Evolutionary conservation across 1,139 yeast species (phyloP), one percentile per base, ranked within the genome.

Genomic region (Casaregolazyma suthepensis): DNA sequence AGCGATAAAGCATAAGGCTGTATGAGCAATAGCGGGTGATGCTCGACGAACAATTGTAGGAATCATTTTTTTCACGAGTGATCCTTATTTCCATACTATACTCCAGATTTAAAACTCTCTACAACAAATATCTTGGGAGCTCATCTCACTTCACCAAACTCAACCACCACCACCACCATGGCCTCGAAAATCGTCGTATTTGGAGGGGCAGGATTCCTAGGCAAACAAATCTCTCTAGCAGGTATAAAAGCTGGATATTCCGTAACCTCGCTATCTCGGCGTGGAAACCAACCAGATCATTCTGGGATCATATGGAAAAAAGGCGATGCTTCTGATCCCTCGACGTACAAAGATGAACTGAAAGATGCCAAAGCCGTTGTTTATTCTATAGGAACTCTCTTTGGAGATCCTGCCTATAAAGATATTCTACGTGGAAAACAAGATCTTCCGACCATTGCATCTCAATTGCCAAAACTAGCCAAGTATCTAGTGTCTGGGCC

Each of bases 151-250:
- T 19, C 23, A 46, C 15, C 35, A 29, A 12, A 6, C 29, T 5
- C 29, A n/a, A 19, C 17, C 15, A 17, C 5, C 48, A 20, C 10
- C 23, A 9, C 22, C 40, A 50, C 48, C 18, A 58, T 50, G 40
- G 40, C 40, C 5, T 35, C 40, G 57, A 62, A 60, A 56, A 56
- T 84, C 51, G 81, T 87, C 7, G 87, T 89, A 0, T 81, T 90
- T 61, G 97, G 97, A 18, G 96, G 97, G 0, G 83, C 81, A 56
- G 97, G 97, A 3, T 87, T 87, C 65, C 70, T 90, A 18, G 88
- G 89, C 19, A 78, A 79, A 55, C 78, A 87, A 56, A 82, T 90
- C 15, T 87, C 95, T 64, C 83, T 83, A 63, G 76, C 77, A 1
- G 96, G 88, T 0, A 70, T 85, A 2, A 71, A 69, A 26, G 70